Conservation (phyloP, 2,329 filamentous ascomycete genomes). For the Phoma sp. region DNA sequence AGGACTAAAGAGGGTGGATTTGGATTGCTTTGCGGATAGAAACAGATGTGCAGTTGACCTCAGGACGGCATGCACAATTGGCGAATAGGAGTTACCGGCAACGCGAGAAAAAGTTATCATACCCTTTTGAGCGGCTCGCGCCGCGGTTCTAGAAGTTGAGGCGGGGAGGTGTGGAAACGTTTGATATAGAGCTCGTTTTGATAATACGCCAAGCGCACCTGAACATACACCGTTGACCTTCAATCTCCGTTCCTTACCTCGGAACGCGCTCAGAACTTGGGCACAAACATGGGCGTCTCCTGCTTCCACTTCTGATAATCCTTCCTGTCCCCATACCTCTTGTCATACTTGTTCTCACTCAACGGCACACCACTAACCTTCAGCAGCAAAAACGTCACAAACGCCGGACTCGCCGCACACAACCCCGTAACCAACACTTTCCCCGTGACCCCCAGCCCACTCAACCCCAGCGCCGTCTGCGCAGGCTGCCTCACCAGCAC, state of each 20-base stretch:
- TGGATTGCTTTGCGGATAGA: too few species aligned
- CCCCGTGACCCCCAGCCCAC: conserved; percentile 48
- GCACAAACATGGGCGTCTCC: conserved; percentile 69
- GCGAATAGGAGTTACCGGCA: not conserved
- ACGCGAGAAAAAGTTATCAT: not conserved
- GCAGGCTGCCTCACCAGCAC: conserved; percentile 61
- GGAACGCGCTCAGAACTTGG: conserved; percentile 54
- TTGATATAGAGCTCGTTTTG: too few species aligned
- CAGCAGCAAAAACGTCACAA: conserved; percentile 67
- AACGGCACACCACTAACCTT: conserved; percentile 69
- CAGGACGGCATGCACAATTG: too few species aligned
- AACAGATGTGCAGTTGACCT: too few species aligned
- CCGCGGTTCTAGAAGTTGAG: not conserved
- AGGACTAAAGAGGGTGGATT: conserved; percentile 63
- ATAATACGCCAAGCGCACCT: too few species aligned
- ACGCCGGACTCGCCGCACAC: conserved; percentile 66
- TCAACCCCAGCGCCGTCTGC: conserved; percentile 63
- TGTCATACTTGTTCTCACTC: conserved; percentile 73
- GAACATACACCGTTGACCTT: too few species aligned
- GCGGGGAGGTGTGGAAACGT: too few species aligned
- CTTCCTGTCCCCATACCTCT: conserved; percentile 65
- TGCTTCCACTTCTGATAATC: conserved; percentile 73
- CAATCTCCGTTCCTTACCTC: not conserved
- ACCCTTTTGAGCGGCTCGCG: too few species aligned
- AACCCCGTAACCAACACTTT: conserved; percentile 56